Evolutionary conservation across 352 stramenopile species (phyloP).

Genomic region (Thalassiosira gravida): DNA sequence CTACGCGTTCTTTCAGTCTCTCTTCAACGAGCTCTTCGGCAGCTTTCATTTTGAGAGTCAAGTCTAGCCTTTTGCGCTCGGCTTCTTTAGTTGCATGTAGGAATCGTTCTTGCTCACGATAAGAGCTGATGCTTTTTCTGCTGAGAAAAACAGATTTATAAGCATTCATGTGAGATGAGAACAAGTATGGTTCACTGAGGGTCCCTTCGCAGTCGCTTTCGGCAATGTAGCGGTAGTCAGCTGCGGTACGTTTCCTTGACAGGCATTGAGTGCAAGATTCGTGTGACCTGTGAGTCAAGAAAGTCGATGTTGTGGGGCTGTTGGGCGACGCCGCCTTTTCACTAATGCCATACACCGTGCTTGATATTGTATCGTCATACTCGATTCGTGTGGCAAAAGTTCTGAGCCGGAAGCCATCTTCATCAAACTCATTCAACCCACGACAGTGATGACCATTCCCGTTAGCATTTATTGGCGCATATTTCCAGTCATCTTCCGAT

Average conservation of each 20-base stretch:
- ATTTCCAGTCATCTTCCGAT: slow-evolving; percentile 40
- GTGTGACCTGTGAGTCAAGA: slow-evolving; percentile 36
- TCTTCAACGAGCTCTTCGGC: slow-evolving; percentile 55
- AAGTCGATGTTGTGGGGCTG: slow-evolving; percentile 19
- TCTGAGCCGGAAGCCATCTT: slow-evolving; percentile 52
- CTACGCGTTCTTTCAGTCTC: slow-evolving; percentile 41
- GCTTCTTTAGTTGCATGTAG: slow-evolving; percentile 50
- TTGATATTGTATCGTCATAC: slow-evolving; percentile 52
- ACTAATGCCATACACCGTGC: slow-evolving; percentile 52
- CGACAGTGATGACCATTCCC: slow-evolving; percentile 45
- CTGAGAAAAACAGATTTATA: slow-evolving; percentile 53
- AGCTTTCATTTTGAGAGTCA: slow-evolving; percentile 53
- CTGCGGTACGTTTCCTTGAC: slow-evolving; percentile 41
- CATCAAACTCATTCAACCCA: slow-evolving; percentile 37
- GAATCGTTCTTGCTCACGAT: slow-evolving; percentile 52
- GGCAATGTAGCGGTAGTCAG: slow-evolving; percentile 69
- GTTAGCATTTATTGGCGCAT: slow-evolving; percentile 45
- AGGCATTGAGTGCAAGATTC: slow-evolving; percentile 51
- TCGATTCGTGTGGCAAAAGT: slow-evolving; percentile 45
- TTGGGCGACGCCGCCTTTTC: slow-evolving; percentile 52
- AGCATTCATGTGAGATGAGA: slow-evolving; percentile 56
- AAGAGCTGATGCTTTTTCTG: slow-evolving; percentile 56
- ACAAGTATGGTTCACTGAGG: slow-evolving; percentile 51
- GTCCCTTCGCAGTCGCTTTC: slow-evolving; percentile 58
- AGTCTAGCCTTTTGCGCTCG: slow-evolving; percentile 36